A percentile compares a stretch with the other conserved stretches of the same genome.
These are phyloP conservation scores for Cyberlindnera mississippiensis DNA, from an alignment of 805 yeast genomes.

Conservation along the genomic window DNA sequence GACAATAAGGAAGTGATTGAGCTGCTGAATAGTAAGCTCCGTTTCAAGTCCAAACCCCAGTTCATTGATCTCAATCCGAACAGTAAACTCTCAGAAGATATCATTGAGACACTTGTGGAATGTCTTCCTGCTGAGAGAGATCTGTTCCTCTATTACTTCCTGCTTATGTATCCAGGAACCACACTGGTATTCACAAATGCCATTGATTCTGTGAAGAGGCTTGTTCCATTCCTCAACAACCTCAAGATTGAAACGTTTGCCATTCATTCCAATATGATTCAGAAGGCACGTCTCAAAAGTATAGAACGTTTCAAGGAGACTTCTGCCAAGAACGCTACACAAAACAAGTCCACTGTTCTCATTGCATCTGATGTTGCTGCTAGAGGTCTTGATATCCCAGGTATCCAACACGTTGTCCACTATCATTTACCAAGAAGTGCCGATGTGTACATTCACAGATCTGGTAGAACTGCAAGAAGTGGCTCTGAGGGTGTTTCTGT, in stretches of 20 bases:
- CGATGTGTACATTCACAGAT: constrained; percentile 90
- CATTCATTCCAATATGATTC: constrained; percentile 92
- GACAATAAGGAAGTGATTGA: constrained; percentile 58
- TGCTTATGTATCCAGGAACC: constrained; percentile 81
- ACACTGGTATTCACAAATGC: constrained; percentile 91
- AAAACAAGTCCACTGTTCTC: constrained; percentile 57
- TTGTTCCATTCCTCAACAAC: constrained; percentile 70
- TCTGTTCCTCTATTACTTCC: constrained; percentile 80
- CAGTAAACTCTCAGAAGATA: constrained; percentile 66
- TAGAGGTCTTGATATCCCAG: constrained; percentile 90
- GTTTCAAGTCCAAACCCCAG: constrained; percentile 66
- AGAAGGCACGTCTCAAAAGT: constrained; percentile 83
- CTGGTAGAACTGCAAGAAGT: constrained; percentile 99
- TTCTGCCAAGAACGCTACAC: constrained; percentile 33
- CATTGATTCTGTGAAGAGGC: constrained; percentile 89
- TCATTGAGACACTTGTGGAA: constrained; percentile 85
- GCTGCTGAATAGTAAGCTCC: constrained; percentile 63
- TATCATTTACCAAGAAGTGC: constrained; percentile 94
- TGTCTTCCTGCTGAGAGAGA: constrained; percentile 91
- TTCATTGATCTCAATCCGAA: constrained; percentile 86
- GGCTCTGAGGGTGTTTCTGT: constrained; percentile 92
- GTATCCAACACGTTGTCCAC: constrained; percentile 90
- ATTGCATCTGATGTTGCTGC: constrained; percentile 98
- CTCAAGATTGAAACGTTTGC: constrained; percentile 67
- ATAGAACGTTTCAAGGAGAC: constrained; percentile 73